Evolutionary conservation across 176 grass and related monocot species (phyloP), one percentile per base, ranked within the genome.

Genomic region (Oryza meyeriana): DNA sequence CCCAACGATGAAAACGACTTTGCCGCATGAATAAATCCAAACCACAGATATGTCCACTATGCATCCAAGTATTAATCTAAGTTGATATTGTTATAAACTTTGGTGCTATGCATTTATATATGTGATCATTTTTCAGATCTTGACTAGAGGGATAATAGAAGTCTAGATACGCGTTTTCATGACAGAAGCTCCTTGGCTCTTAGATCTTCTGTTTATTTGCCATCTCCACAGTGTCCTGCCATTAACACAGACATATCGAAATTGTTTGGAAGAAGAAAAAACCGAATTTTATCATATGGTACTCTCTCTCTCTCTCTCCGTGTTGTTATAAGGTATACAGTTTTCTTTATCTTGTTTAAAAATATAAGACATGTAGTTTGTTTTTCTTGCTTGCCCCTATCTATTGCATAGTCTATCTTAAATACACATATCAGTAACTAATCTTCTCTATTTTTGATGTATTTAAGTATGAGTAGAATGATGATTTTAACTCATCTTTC

Each of bases 1-100:
- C n/a, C n/a, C 52, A 71, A 71, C 66, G 65, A 44, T 34, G 80
- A 83, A 24, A 79, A n/a, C 80, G 74, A 88, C 76, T n/a, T 31
- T 76, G 29, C 29, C 59, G 0, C 26, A 74, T 38, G 34, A 81
- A 68, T 52, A 52, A 52, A 81, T 68, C 70, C 61, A 67, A 80
- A 72, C 10, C 76, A 6, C 18, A 38, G 67, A 52, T 39, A 74
- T 58, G 84, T 80, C 5, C 24, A 4, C 40, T 65, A 57, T 44
- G 30, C 18, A n/a, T 27, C 24, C 70, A 57, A 68, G 12, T 12
- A 47, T 18, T 70, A 34, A 47, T 61, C 1, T 0, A 42, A 29
- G 1, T n/a, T 8, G 14, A 10, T 20, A 17, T 27, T 16, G 10
- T 41, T 72, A 30, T 52, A 16, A 20, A 12, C 30, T 69, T 69